Evolutionary conservation across 805 yeast genomes (phyloP), one percentile per base, ranked within the genome.

Genomic region (Ogataea pini): DNA sequence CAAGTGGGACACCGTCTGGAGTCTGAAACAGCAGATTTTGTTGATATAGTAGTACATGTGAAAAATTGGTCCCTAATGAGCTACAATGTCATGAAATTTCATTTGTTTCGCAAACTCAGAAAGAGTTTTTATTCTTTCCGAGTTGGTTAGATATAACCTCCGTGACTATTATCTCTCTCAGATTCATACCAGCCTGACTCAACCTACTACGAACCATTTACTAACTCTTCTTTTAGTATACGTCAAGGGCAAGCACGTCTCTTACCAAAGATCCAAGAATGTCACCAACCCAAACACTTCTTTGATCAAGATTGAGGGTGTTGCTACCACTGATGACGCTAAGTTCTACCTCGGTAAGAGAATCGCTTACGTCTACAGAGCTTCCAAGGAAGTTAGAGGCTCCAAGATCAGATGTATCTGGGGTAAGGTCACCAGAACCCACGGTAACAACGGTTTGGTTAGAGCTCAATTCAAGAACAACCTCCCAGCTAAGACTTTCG

Each of bases 221-320:
- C 60, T 65, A 59, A 31, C 38, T 31, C 8, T 24, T 47, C 48
- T 45, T 52, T 57, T 73, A 88, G 95, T 94, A 82, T 94, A 94
- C 97, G 98, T 94, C 80, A 94, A 92, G 86, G 99, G 98, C 81
- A 94, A 92, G 86, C 99, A 94, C 87, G 76, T 94, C 73, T 91
- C 97, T 70, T 94, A 92, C 96, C 98, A 94, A 85, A 95, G 99
- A 83, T 90, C 97, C 69, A 94, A 94, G 90, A 84, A 84, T 77
- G 89, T 86, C 74, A 90, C 85, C 86, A 89, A 94, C 95, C 97
- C 99, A 77, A 86, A 89, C 82, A 88, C 88, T 68, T 94, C 99
- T 61, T 84, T 94, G 77, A 80, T 94, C 76, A 88, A 94, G 83
- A 86, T 92, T 72, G 99, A 94, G 82, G 96, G 96, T 78, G 99